Evolutionary conservation across 148 eudicot genomes (phyloP), one percentile per base, ranked within the genome.

Genomic region (Euryodendron excelsum): DNA sequence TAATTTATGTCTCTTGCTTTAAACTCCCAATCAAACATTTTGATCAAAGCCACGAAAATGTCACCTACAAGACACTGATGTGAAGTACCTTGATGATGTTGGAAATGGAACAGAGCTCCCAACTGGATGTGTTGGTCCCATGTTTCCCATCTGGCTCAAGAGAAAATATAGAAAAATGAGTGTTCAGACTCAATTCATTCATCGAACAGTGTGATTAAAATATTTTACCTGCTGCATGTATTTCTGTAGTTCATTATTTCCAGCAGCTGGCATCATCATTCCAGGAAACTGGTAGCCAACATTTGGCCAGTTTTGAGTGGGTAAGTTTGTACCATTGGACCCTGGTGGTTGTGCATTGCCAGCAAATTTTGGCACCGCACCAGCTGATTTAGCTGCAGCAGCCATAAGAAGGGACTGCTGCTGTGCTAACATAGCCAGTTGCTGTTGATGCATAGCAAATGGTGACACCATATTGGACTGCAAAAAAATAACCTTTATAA

Each of bases 381-480:
- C 89, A 75, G 84, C 87, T 48, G 92, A 83, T 82, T 90, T 92
- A 80, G 90, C 91, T 9, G 98, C 96, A 30, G 97, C 99, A 30
- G 98, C 98, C 92, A 96, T 89, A 69, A 93, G 86, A 84, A 96
- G 87, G 47, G 93, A 84, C 72, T 96, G 99, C 69, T 96, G 99
- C 78, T 96, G 99, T 72, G 97, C 96, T 55, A 96, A 80, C 92
- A 93, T 85, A 39, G 93, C 94, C 60, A 96, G 88, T 85, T 96
- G 99, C 80, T 91, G 98, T 81, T 96, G 98, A 86, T 93, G 99
- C 68, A 79, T 21, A 75, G 95, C 81, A 82, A 86, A 96, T 53
- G 99, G 98, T 5, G 99, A 91, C 71, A 88, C 97, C 80, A 91
- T 89, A 77, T 89, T 93, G 74, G 97, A 84, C 98, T 96, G 93